Evolutionary conservation across 2,329 filamentous ascomycete genomes (phyloP), one percentile per base, ranked within the genome.

Genomic region (Curvularia lunata): DNA sequence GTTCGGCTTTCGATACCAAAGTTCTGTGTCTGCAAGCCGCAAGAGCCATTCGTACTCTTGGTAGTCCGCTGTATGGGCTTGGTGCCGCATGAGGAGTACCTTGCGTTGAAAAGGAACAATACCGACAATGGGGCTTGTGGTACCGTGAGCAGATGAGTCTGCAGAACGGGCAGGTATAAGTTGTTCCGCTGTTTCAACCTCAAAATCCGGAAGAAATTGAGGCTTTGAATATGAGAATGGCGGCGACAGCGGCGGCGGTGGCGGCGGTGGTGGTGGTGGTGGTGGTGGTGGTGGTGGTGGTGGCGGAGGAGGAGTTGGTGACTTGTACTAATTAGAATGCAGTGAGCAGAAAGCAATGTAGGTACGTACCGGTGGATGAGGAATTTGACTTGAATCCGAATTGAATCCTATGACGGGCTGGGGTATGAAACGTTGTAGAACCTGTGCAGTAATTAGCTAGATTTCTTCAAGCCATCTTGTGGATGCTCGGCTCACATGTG

Each of bases 1-100:
- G 6, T 38, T 56, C 0, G 72, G 72, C 49, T 71, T 74, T 43
- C 67, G 58, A 25, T 76, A 74, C 73, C 74, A 77, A 0, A 60
- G 32, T 5, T 71, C 71, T 1, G 71, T 64, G 4, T 37, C 55
- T 1, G 65, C 71, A 42, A 66, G 49, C 41, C 69, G 58, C 1
- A 77, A 23, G 3, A 76, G 54, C 73, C 73, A 77, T 9, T 58
- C 53, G 32, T 68, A 57, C 30, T 75, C 66, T 18, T 69, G 62
- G 23, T 72, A 71, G 43, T 76, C 74, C 3, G 65, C 63, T 1
- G 50, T 37, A 2, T 65, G 50, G 5, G 68, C 69, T 9, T 52
- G 48, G 57, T 75, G 70, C 18, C 55, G 61, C 8, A 62, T 66
- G 13, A 62, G 49, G 19, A 73, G 62, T 2, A 69, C 63, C 38